phyloP scores from a whole-genome alignment of 139 green algal genomes.

The Chlorella sp. region DNA sequence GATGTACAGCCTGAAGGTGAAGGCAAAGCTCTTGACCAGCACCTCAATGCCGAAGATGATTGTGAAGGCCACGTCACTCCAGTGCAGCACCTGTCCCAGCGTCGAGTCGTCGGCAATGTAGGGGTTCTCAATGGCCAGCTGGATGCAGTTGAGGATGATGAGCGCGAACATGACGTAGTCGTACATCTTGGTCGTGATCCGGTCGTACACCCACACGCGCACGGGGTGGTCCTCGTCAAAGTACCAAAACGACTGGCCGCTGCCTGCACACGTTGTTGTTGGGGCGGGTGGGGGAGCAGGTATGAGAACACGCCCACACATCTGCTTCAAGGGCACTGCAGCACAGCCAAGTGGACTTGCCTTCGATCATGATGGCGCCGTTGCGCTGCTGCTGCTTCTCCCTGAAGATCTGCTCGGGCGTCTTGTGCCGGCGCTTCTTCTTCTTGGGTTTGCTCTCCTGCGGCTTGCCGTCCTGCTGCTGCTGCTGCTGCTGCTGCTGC shows the following conservation, averaged over 20 bases:
- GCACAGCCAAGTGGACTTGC: too few relatives aligned
- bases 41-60: conserved; percentile 26
- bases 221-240: conserved; percentile 48
- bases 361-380: conserved; percentile 37
- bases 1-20: conserved; percentile 62
- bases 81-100: conserved; percentile 18
- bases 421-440: not conserved
- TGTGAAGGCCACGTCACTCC: conserved; percentile 29
- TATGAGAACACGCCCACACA: too few relatives aligned
- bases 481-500: too few relatives aligned
- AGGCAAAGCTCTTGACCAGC: conserved; percentile 67
- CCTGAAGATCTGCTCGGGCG: not conserved
- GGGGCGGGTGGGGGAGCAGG: too few relatives aligned
- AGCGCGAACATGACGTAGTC: conserved; percentile 67
- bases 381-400: not conserved
- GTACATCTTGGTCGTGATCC: conserved; percentile 35
- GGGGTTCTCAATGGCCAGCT: conserved; percentile 61
- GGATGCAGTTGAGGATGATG: conserved; percentile 65
- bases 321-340: too few relatives aligned
- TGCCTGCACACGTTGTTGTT: conserved; percentile 23
- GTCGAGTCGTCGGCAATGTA: conserved; percentile 20
- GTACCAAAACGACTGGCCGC: conserved; percentile 30
- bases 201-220: conserved; percentile 28
- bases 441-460: not conserved
- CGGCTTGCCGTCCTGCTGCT: not conserved